Base-by-base conservation (phyloP, 345 rosid species). In the Physaria fendleri region DNA sequence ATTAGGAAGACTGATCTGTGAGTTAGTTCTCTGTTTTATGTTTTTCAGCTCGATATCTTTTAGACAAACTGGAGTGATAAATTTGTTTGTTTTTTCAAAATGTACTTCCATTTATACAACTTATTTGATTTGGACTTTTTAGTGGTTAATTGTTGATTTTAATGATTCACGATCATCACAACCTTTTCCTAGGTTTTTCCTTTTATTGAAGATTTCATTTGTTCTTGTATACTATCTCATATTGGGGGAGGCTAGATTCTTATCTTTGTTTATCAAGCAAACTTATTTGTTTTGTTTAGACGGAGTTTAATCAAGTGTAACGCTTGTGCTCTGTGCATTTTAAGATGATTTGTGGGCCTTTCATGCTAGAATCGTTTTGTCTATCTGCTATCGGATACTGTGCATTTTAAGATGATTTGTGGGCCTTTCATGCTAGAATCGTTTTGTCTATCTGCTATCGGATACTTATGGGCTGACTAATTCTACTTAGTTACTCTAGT, bases 401-500 rank as follows among this genome's bases (percentile, higher is more conserved):
- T 37, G 11, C 54, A 43, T 48, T 50, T 28, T 39, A 1, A 5
- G 4, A 10, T 7, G 51, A 16, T 25, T 20, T 4, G 18, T 57
- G 51, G 64, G 58, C 51, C 43, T 39, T 21, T 48, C 22, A 6
- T 21, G 8, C 44, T 22, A 18, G 17, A 48, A 27, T 18, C 3
- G 49, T 27, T 56, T 66, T 48, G 5, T 55, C n/a, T 35, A 33
- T 43, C 21, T 49, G 22, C 4, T 14, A 30, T 7, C 4, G 12
- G 16, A 29, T 56, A 45, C 49, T 21, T 34, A 37, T 45, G 63
- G 63, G 63, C 70, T 12, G n/a, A 27, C 6, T 65, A 42, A 52
- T 14, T 63, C 32, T 14, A 11, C 25, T 14, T 14, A 14, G 55
- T 34, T 47, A 22, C 17, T 63, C 8, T 14, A 14, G 55, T 34